Evolutionary conservation across 192 early-diverging fungal species (phyloP).

Genomic region (Endogone sp.): DNA sequence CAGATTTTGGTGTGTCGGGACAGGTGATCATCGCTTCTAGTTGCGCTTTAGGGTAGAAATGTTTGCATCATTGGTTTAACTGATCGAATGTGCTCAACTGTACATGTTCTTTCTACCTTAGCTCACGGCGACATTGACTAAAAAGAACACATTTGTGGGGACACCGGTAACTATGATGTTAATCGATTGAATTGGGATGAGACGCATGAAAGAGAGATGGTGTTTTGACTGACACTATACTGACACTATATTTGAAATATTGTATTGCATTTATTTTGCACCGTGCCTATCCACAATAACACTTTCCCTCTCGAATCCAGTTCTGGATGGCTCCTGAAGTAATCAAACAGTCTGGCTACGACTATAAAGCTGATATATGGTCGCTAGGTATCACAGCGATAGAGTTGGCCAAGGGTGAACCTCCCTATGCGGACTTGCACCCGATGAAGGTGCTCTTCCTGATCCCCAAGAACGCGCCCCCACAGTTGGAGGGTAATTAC

Average conservation of each 20-base stretch:
- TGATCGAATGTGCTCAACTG: background rate
- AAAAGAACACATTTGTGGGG: constrained; percentile 97
- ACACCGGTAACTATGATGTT: constrained; percentile 62
- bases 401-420: constrained; percentile 90
- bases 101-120: constrained; percentile 7
- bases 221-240: too few species aligned
- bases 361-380: constrained; percentile 98
- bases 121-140: constrained; percentile 84
- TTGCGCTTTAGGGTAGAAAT: too few species aligned
- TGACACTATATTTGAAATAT: background rate
- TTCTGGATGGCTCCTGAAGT: constrained; percentile 96
- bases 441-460: constrained; percentile 95
- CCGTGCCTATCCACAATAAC: too few species aligned
- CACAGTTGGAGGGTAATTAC: constrained; percentile 71
- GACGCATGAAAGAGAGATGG: too few species aligned
- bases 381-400: constrained; percentile 95
- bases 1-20: constrained; percentile 98
- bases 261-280: background rate
- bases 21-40: too few species aligned
- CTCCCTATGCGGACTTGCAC: constrained; percentile 90
- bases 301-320: too few species aligned
- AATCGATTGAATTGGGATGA: too few species aligned
- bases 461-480: constrained; percentile 89
- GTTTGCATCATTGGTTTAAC: constrained; percentile 22
- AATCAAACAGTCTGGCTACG: constrained; percentile 91